phyloP scores from a whole-genome alignment of 2,329 filamentous ascomycete genomes.

The Calonectria fujianensis region DNA sequence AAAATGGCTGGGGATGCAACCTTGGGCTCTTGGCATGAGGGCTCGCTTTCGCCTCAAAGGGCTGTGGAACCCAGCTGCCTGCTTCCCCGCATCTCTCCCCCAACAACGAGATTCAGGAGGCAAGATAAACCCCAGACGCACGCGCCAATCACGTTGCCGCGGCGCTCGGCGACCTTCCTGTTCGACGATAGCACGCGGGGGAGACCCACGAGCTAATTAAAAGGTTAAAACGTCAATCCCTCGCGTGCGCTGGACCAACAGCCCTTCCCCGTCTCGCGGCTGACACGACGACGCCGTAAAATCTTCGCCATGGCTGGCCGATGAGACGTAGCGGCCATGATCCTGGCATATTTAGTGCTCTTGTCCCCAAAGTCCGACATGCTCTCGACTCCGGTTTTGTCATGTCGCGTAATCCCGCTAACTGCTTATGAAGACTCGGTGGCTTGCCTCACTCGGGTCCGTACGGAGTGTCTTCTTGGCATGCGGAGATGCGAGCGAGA shows the following conservation, averaged over 20 bases:
- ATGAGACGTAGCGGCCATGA: not conserved
- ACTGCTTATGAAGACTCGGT: not conserved
- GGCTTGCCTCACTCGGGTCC: not conserved
- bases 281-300: not conserved
- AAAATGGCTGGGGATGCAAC: conserved; percentile 20
- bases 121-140: conserved; percentile 19
- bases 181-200: conserved; percentile 23
- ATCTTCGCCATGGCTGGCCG: conserved; percentile 18
- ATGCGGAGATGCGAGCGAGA: not conserved
- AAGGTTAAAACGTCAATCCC: conserved; percentile 1
- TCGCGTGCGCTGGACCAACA: not conserved
- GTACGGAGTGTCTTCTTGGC: conserved; percentile 13
- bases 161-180: not conserved
- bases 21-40: not conserved
- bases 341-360: not conserved
- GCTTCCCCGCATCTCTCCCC: conserved; percentile 17
- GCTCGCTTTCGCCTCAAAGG: conserved; percentile 15
- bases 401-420: conserved; percentile 21
- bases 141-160: not conserved
- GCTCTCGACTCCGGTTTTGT: not conserved
- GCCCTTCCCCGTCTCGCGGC: conserved; percentile 13
- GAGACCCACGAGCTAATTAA: conserved; percentile 26
- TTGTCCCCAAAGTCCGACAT: not conserved
- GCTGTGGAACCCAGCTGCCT: not conserved
- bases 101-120: conserved; percentile 18